Conservation (phyloP, 257 asterid species). For the Ocimum tenuiflorum region DNA sequence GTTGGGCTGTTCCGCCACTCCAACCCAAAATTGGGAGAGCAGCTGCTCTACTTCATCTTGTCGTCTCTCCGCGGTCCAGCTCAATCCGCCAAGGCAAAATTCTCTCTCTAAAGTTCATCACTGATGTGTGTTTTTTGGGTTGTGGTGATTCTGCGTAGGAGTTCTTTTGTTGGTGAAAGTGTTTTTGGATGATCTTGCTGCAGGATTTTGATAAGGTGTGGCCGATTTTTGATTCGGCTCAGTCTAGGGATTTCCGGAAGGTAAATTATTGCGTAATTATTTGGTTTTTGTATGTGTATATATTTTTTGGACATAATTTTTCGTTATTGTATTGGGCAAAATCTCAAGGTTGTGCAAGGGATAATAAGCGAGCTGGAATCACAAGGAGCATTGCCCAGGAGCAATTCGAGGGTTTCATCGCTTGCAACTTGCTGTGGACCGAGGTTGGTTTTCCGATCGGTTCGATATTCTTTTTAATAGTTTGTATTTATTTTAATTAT, state of each 20-base stretch:
- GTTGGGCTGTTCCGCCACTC: slow-evolving; percentile 96
- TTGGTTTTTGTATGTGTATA: background rate
- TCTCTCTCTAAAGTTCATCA: background rate
- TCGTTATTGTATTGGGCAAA: slow-evolving; percentile 4
- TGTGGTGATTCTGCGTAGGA: background rate
- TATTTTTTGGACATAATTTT: background rate
- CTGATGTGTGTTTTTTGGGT: background rate
- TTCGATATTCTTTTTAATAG: background rate
- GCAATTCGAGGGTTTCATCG: slow-evolving; percentile 98
- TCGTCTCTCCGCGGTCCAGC: slow-evolving; percentile 94
- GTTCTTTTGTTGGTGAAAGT: background rate
- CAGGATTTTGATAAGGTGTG: slow-evolving; percentile 99
- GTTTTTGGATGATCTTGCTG: slow-evolving; percentile 18
- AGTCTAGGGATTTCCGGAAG: slow-evolving; percentile 99
- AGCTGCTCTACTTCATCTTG: slow-evolving; percentile 82
- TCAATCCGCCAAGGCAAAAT: slow-evolving; percentile 80
- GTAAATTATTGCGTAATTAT: slow-evolving; percentile 28
- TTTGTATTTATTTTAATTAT: no score
- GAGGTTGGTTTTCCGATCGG: slow-evolving; percentile 46
- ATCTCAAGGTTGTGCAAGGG: slow-evolving; percentile 82
- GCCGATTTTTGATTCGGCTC: slow-evolving; percentile 99
- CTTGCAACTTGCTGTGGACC: slow-evolving; percentile 99
- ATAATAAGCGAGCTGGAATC: slow-evolving; percentile 96
- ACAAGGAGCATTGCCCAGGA: slow-evolving; percentile 97
- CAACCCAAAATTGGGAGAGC: slow-evolving; percentile 97